phyloP scores from a whole-genome alignment of 257 asterid species.

The Ocimum tenuiflorum region DNA sequence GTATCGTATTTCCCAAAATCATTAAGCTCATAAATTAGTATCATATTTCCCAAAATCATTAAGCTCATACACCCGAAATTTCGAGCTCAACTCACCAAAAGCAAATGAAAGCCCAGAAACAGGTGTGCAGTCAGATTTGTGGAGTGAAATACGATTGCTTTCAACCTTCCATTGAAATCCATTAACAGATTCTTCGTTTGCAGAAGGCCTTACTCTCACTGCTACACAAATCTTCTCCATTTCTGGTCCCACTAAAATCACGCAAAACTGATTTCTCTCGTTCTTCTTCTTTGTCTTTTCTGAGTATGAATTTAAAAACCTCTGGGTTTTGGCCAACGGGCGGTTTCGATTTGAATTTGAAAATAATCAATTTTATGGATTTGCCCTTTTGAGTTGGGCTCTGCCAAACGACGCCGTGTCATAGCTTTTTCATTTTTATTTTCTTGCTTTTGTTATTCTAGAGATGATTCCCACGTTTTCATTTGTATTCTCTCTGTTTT shows the following conservation, averaged over 20 bases:
- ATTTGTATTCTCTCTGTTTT: no score
- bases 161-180: slow-evolving; percentile 77
- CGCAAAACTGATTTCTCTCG: neutral
- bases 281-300: neutral
- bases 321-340: slow-evolving; percentile 5
- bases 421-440: no score
- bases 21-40: neutral
- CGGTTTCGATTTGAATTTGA: slow-evolving; percentile 20
- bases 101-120: slow-evolving; percentile 71
- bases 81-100: slow-evolving; percentile 41
- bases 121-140: slow-evolving; percentile 67
- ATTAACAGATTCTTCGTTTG: slow-evolving; percentile 38
- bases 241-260: slow-evolving; percentile 18
- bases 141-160: slow-evolving; percentile 74
- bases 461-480: no score
- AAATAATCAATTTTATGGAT: neutral
- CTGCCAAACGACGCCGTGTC: no score
- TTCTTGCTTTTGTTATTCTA: no score
- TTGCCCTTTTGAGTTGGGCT: slow-evolving; percentile 18
- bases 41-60: neutral
- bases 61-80: neutral
- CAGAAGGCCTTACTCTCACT: slow-evolving; percentile 82
- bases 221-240: slow-evolving; percentile 98
- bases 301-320: slow-evolving; percentile 9
- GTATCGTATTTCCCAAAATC: neutral